These are phyloP conservation scores for Cercospora citrullina DNA, from an alignment of 2,329 filamentous ascomycete genomes.

Conservation along the genomic window DNA sequence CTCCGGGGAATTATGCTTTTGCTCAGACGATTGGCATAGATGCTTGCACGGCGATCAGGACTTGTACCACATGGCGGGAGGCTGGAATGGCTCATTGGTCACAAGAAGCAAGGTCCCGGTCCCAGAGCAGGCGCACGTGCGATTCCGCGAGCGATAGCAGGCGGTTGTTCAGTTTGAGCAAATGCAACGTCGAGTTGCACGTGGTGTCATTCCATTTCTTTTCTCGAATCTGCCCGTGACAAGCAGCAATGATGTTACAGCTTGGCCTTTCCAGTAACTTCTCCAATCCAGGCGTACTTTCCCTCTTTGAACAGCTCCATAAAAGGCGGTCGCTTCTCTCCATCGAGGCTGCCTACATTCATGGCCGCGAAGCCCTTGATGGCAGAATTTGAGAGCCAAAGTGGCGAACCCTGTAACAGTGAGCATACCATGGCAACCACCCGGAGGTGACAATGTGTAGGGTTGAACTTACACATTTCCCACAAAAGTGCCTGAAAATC, in stretches of 20 bases:
- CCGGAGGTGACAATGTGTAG: neutral
- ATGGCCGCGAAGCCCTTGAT: slow-evolving; percentile 27
- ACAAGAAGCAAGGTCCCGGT: no score
- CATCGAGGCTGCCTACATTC: slow-evolving; percentile 23
- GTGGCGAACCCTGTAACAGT: slow-evolving; percentile 23
- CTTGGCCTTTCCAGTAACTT: slow-evolving; percentile 25
- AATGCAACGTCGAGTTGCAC: neutral
- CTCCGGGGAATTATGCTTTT: no score
- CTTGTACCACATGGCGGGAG: no score
- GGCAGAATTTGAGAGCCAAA: slow-evolving; percentile 28
- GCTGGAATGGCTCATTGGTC: no score
- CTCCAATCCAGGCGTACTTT: slow-evolving; percentile 21
- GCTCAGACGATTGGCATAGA: no score
- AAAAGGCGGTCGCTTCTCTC: slow-evolving; percentile 20
- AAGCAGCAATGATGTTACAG: slow-evolving; percentile 11
- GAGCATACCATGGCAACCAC: neutral
- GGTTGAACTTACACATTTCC: slow-evolving; percentile 35
- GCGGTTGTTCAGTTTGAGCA: neutral
- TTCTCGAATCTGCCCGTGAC: neutral
- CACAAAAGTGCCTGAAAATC: slow-evolving; percentile 33
- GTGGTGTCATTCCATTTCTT: no score
- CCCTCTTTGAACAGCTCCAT: slow-evolving; percentile 25
- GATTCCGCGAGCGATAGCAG: neutral
- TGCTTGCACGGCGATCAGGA: no score
- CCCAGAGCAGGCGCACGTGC: neutral